Evolutionary conservation across 805 yeast species (phyloP), one percentile per base, ranked within the genome.

Genomic region (Pichia kluyveri): DNA sequence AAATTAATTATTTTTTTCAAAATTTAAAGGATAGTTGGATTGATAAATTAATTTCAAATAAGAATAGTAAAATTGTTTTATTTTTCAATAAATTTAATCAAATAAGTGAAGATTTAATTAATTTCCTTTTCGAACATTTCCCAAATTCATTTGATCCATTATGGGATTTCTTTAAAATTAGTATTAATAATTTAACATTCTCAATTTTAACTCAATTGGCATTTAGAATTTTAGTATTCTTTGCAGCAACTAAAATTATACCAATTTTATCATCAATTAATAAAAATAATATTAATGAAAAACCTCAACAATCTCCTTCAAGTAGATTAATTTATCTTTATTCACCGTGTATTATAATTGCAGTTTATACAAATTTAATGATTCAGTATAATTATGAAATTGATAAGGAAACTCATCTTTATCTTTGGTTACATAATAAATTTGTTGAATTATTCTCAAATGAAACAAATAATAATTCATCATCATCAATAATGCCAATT

Each of bases 341-440:
- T 65, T 85, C 96, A 37, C 98, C 98, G 2, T 87, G 96, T 65
- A 82, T 93, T 50, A 80, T 93, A 38, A 89, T 93, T 50, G 96
- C 96, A 0, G 96, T 93, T 51, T 93, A 93, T 68, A 88, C 98
- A 2, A 96, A 93, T 63, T 69, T 93, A 56, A 84, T 91, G 77
- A 77, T 93, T 73, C 95, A 87, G 69, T 89, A 88, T 60, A 80
- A 83, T 45, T 87, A 89, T 45, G 83, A 81, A 60, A 69, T 85
- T 48, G 86, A 82, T 42, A 70, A 77, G 15, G 83, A 83, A 49
- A 63, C 56, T 32, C 64, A 63, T 41, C 54, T 65, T 27, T 61
- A 61, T 61, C 61, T 62, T 44, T 63, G 67, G 68, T 19, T 61
- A 14, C 54, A 54, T 31, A 52, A 59, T 31, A 59, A 64, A 42